These are phyloP conservation scores for Eucalyptus dawsonii DNA, from an alignment of 345 rosid genomes.

Conservation along the genomic window DNA sequence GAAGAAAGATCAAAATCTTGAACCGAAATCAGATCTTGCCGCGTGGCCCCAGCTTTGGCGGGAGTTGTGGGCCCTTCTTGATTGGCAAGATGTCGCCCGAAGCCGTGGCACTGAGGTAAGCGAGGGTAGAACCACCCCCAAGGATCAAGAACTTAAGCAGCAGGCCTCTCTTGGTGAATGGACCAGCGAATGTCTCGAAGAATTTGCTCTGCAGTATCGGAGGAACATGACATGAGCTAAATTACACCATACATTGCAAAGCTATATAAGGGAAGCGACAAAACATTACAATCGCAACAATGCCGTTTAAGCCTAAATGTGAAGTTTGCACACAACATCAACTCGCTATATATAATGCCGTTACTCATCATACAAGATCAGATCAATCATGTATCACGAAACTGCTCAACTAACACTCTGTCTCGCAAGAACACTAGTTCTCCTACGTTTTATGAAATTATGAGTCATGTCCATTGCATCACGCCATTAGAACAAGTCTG, in stretches of 20 bases:
- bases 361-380: not conserved
- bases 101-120: slow-evolving; percentile 58
- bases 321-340: not conserved
- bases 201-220: slow-evolving; percentile 72
- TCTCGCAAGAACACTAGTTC: not conserved
- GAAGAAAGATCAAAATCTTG: not conserved
- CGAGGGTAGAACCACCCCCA: slow-evolving; percentile 72
- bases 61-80: slow-evolving; percentile 89
- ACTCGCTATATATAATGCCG: not conserved
- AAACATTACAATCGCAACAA: not conserved
- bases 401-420: not conserved
- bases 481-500: not conserved
- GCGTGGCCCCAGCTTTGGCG: slow-evolving; percentile 93
- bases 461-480: not conserved
- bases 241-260: not conserved
- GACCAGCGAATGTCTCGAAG: slow-evolving; percentile 89
- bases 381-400: not conserved
- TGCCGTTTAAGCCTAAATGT: not conserved
- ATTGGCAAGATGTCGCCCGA: slow-evolving; percentile 73
- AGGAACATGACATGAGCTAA: not conserved
- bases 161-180: slow-evolving; percentile 93
- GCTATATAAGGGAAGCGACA: not conserved
- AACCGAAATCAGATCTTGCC: slow-evolving; percentile 58
- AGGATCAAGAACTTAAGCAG: slow-evolving; percentile 87
- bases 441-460: not conserved